A percentile compares a stretch with the other conserved stretches of the same genome.
These are phyloP conservation scores for Gossypium stocksii DNA, from an alignment of 345 rosid genomes.

Conservation along the genomic window DNA sequence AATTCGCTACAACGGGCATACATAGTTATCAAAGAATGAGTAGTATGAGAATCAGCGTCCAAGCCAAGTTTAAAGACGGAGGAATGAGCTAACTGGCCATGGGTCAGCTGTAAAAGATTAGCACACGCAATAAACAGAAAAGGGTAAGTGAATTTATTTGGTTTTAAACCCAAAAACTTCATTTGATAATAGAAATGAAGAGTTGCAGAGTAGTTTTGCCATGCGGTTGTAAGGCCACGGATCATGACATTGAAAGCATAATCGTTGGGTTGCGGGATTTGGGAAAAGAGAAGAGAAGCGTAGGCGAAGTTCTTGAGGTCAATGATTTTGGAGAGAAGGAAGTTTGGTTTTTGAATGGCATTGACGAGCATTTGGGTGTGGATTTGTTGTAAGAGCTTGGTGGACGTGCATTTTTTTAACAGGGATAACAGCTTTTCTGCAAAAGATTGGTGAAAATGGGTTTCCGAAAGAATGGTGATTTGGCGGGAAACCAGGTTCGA, in stretches of 20 bases:
- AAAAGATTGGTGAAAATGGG: not conserved
- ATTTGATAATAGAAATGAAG: slow-evolving; percentile 48
- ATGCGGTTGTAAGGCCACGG: slow-evolving; percentile 58
- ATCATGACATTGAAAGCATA: slow-evolving; percentile 78
- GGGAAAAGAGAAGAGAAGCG: slow-evolving; percentile 55
- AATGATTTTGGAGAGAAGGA: slow-evolving; percentile 63
- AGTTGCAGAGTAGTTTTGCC: slow-evolving; percentile 42
- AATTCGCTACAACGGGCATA: slow-evolving; percentile 43
- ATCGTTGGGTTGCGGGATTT: slow-evolving; percentile 50
- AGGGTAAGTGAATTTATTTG: slow-evolving; percentile 71
- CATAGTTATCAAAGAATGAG: slow-evolving; percentile 64
- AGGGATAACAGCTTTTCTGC: slow-evolving; percentile 33
- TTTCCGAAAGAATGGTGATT: not conserved
- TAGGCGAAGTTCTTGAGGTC: slow-evolving; percentile 51
- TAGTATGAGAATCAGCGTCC: slow-evolving; percentile 46
- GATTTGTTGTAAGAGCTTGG: slow-evolving; percentile 45
- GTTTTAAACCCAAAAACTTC: slow-evolving; percentile 49
- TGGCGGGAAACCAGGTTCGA: not conserved
- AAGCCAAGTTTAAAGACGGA: slow-evolving; percentile 55
- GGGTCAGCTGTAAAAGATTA: slow-evolving; percentile 38
- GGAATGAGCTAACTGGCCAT: slow-evolving; percentile 54
- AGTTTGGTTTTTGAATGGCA: slow-evolving; percentile 47
- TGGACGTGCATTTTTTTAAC: slow-evolving; percentile 39
- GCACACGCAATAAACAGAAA: slow-evolving; percentile 67
- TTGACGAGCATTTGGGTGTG: slow-evolving; percentile 65